A percentile compares a stretch with the other conserved stretches of the same genome.
phyloP scores from a whole-genome alignment of 2,329 filamentous ascomycete genomes.

The Lasiodiplodia gonubiensis region DNA sequence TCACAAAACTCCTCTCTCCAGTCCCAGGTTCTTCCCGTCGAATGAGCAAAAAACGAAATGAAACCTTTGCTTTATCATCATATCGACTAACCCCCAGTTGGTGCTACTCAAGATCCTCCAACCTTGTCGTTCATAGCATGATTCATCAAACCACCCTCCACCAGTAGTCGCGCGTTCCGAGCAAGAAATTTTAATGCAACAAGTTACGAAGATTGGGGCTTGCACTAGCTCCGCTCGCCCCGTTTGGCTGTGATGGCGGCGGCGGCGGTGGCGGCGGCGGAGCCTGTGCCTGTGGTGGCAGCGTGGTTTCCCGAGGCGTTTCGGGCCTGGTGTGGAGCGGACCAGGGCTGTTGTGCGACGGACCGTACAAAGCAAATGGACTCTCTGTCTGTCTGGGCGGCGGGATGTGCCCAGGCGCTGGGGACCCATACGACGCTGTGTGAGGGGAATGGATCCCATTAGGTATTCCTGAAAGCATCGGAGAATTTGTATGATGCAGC shows the following conservation, averaged over 20 bases:
- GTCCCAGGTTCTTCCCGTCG: slow-evolving; percentile 4
- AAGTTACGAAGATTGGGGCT: slow-evolving; percentile 56
- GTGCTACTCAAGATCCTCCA: not conserved
- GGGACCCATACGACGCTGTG: slow-evolving; percentile 33
- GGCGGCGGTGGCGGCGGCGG: slow-evolving; percentile 11
- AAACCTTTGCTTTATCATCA: not conserved
- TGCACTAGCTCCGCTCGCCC: slow-evolving; percentile 48
- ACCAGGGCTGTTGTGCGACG: slow-evolving; percentile 30
- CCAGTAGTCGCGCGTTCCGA: not conserved
- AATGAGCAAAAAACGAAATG: slow-evolving; percentile 12
- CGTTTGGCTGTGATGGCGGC: slow-evolving; percentile 32
- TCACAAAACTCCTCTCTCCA: slow-evolving; percentile 18
- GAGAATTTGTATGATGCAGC: slow-evolving; percentile 41
- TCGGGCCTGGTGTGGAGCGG: slow-evolving; percentile 37
- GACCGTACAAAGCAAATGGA: slow-evolving; percentile 36
- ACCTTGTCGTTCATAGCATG: not conserved
- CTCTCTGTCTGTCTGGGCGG: slow-evolving; percentile 41
- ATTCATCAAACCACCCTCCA: not conserved
- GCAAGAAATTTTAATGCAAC: slow-evolving; percentile 42
- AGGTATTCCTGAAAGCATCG: slow-evolving; percentile 30
- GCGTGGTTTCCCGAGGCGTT: slow-evolving; percentile 42
- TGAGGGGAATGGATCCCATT: slow-evolving; percentile 34
- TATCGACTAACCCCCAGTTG: not conserved
- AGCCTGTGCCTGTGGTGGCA: slow-evolving; percentile 39
- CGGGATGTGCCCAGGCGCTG: slow-evolving; percentile 17